phyloP scores from a whole-genome alignment of 257 asterid species.

The Solanum bulbocastanum region DNA sequence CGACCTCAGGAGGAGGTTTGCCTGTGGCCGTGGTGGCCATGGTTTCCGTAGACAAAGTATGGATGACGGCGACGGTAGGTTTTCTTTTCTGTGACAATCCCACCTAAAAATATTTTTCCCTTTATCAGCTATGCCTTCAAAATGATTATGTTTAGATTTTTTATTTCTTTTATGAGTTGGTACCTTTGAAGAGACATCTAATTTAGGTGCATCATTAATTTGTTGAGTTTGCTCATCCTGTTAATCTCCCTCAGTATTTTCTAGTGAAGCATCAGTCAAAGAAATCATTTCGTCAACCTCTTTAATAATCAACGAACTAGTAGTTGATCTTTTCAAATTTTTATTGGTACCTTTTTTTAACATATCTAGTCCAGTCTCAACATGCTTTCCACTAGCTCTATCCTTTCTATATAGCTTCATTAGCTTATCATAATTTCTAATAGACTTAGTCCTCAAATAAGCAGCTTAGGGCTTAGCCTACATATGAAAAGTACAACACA shows the following conservation, averaged over 20 bases:
- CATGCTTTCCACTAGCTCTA: neutral
- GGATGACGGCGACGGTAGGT: no score
- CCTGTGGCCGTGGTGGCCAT: no score
- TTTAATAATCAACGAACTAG: neutral
- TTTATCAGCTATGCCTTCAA: neutral
- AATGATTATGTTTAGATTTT: neutral
- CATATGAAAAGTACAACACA: neutral
- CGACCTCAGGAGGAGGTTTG: no score
- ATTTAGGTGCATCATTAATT: neutral
- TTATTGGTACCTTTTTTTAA: neutral
- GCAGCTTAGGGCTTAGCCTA: neutral
- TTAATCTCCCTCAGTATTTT: neutral
- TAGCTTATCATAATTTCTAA: neutral
- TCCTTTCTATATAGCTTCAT: no score
- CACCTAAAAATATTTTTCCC: no score
- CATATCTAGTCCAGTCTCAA: neutral
- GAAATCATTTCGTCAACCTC: neutral
- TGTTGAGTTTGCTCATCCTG: neutral
- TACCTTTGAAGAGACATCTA: neutral
- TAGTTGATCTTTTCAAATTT: neutral
- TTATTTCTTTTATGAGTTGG: neutral
- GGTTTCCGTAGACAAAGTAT: no score
- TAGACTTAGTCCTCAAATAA: neutral
- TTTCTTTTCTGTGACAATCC: no score
- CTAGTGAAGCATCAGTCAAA: neutral